Base-by-base conservation (phyloP, 2,329 filamentous ascomycete species). In the Pseudogymnoascus sp. region DNA sequence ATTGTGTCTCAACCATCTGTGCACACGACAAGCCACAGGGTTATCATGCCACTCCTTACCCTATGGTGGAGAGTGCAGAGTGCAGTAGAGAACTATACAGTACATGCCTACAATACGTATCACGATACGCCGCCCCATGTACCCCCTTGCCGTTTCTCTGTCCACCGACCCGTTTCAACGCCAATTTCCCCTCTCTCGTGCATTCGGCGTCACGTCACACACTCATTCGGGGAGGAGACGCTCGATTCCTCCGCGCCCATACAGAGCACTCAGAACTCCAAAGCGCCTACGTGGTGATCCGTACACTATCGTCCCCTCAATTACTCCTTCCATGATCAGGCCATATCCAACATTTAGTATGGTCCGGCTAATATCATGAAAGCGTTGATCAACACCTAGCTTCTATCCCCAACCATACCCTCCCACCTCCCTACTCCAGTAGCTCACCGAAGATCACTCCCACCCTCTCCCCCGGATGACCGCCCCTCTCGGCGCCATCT, bases 11-110 rank as follows among this genome's bases (percentile, higher is more conserved):
- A 31, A 21, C 45, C 8, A 16, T 54, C 2, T 31, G 48, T 57
- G 48, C 48, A 57, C 48, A 57, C 48, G 48, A 57, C 48, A 57
- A 57, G 28, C 48, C 48, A 57, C 48, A 57, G n/a, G 48, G 48
- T 3, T 57, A 57, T 57, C 48, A 57, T 57, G 28, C 48, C 48
- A 57, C 48, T 57, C 48, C 28, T 43, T 16, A 54, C 23, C 23
- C 48, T 54, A 54, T 23, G 10, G 7, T 48, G 14, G 23, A 51
- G 21, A 23, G 41, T 21, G 10, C 19, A 14, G 10, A 31, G 28
- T 28, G 28, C 28, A 28, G 28, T 28, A 28, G 28, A 28, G 7
- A 7, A 7, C 6, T 28, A 28, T 28, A 28, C 28, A 7, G 7
- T 48, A 48, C 43, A 48, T 48, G 11, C 43, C 43, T 7, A 7